Conservation (phyloP, 805 yeast genomes). For the Candida germanica region DNA sequence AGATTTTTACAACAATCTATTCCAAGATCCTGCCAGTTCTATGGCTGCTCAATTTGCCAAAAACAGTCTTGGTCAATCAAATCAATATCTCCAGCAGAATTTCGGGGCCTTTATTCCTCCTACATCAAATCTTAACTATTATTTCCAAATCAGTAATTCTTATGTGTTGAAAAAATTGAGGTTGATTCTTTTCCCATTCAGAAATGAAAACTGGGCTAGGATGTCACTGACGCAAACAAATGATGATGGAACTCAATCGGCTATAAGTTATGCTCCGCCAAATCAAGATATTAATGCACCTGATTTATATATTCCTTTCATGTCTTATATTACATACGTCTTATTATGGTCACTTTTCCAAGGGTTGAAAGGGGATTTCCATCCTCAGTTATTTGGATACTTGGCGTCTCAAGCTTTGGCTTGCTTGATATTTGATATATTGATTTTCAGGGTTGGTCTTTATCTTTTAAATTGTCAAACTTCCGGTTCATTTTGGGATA, state of each 20-base stretch:
- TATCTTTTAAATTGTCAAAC: constrained; percentile 72
- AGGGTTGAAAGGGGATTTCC: constrained; percentile 86
- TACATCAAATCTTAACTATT: constrained; percentile 65
- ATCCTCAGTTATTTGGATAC: constrained; percentile 87
- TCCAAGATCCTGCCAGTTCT: constrained; percentile 76
- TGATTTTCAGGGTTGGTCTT: constrained; percentile 74
- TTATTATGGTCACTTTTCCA: constrained; percentile 78
- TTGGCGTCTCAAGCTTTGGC: constrained; percentile 85
- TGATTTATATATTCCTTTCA: constrained; percentile 90
- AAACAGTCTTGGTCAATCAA: constrained; percentile 77
- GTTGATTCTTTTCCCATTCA: constrained; percentile 81
- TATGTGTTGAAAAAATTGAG: constrained; percentile 75
- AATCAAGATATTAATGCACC: constrained; percentile 90
- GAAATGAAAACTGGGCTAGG: constrained; percentile 81
- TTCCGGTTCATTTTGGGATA: constrained; percentile 65
- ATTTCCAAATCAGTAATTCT: constrained; percentile 86
- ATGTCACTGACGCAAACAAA: constrained; percentile 22
- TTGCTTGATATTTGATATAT: constrained; percentile 71
- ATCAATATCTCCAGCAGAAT: constrained; percentile 74
- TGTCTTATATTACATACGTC: constrained; percentile 88
- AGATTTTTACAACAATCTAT: constrained; percentile 36
- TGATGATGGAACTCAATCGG: constrained; percentile 15
- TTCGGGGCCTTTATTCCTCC: constrained; percentile 49
- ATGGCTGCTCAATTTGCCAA: constrained; percentile 89
- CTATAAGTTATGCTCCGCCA: constrained; percentile 62